Percentiles rank a stretch among this genome's conserved stretches.
Conservation (phyloP, 306 rosid genomes). For the Psophocarpus tetragonolobus region DNA sequence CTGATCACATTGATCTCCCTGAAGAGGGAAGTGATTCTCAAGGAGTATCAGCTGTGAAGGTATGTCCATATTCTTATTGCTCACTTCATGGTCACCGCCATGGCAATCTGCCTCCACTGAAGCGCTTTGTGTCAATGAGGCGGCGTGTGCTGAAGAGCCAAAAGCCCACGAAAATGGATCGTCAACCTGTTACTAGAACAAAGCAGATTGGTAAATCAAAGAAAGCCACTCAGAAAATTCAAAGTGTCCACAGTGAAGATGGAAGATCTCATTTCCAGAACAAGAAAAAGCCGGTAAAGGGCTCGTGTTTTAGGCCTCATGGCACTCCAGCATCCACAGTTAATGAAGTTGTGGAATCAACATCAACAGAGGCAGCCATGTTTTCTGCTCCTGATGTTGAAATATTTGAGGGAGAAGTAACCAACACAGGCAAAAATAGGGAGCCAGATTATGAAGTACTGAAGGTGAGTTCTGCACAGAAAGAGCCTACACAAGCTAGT, state of each 20-base stretch:
- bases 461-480: constrained; percentile 23
- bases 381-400: constrained; percentile 33
- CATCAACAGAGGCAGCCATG: constrained; percentile 5
- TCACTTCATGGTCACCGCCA: constrained; percentile 87
- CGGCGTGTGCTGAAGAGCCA: constrained; percentile 58
- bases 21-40: constrained; percentile 52
- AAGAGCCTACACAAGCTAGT: constrained; percentile 35
- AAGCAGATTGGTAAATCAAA: constrained; percentile 46
- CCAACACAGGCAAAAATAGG: constrained; percentile 22
- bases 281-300: constrained; percentile 28
- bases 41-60: constrained; percentile 38
- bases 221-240: constrained; percentile 44
- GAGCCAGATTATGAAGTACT: constrained; percentile 26
- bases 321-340: constrained; percentile 12
- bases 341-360: constrained; percentile 29
- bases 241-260: constrained; percentile 30
- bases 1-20: constrained; percentile 38
- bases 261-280: constrained; percentile 21
- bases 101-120: constrained; percentile 55
- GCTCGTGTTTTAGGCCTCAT: constrained; percentile 7
- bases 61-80: constrained; percentile 77
- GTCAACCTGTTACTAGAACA: constrained; percentile 31
- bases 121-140: constrained; percentile 71
- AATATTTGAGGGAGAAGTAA: constrained; percentile 33
- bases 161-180: constrained; percentile 44